Evolutionary conservation across 2,329 filamentous ascomycete species (phyloP).

Genomic region (Colletotrichum sp.): DNA sequence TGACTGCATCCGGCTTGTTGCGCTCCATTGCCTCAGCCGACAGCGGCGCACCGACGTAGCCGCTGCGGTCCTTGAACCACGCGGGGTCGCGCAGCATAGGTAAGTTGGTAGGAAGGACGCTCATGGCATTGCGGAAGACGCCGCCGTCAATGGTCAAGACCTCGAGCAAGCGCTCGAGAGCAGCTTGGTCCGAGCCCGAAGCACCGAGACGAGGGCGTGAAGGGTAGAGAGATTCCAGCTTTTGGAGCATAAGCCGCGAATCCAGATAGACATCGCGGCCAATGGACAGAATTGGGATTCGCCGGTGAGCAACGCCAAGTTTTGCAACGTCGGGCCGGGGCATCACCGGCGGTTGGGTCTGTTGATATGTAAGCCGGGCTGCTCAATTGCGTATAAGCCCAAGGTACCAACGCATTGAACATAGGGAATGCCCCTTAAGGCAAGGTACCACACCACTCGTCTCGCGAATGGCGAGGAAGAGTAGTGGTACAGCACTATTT

Average conservation of each 20-base stretch:
- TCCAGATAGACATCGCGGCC: slow-evolving; percentile 73
- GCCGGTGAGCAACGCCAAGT: slow-evolving; percentile 70
- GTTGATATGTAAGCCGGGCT: neutral
- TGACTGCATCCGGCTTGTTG: slow-evolving; percentile 58
- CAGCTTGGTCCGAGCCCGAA: slow-evolving; percentile 42
- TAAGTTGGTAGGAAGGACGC: slow-evolving; percentile 61
- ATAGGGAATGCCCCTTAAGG: slow-evolving; percentile 68
- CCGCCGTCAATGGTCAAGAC: slow-evolving; percentile 60
- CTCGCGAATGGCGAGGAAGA: slow-evolving; percentile 67
- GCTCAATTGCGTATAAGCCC: neutral
- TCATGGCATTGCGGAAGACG: slow-evolving; percentile 57
- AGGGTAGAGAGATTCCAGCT: slow-evolving; percentile 64
- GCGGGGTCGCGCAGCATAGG: slow-evolving; percentile 60
- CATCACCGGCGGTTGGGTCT: slow-evolving; percentile 70
- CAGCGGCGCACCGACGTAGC: slow-evolving; percentile 38
- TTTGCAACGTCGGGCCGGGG: slow-evolving; percentile 68
- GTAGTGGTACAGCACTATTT: slow-evolving; percentile 71
- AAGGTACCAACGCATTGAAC: slow-evolving; percentile 65
- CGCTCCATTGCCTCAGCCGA: slow-evolving; percentile 27
- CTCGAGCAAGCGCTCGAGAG: slow-evolving; percentile 61
- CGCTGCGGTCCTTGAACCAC: slow-evolving; percentile 63
- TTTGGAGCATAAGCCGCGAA: slow-evolving; percentile 69
- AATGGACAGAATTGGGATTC: slow-evolving; percentile 72
- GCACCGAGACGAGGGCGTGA: slow-evolving; percentile 42
- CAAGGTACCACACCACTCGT: slow-evolving; percentile 70